Evolutionary conservation across 2,329 filamentous ascomycete species (phyloP).

Genomic region (Aspergillus niger): DNA sequence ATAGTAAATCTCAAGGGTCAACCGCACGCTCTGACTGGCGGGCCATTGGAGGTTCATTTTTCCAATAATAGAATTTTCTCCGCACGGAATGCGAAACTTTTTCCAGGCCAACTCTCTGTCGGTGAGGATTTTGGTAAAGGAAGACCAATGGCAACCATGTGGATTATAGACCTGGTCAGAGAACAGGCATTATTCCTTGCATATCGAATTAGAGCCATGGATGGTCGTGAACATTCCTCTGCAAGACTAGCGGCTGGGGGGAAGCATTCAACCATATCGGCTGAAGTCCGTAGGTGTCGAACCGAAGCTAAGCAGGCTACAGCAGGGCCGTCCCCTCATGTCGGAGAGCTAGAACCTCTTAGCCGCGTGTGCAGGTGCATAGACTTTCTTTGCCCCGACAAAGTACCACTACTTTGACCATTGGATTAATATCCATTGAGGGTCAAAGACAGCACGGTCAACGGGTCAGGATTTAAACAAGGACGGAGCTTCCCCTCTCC

Average conservation of each 20-base stretch:
- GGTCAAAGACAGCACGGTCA: neutral
- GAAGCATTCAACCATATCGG: neutral
- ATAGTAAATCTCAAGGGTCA: neutral
- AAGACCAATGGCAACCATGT: neutral
- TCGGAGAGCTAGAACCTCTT: constrained; percentile 2
- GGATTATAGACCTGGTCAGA: constrained; percentile 1
- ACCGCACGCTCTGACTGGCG: neutral
- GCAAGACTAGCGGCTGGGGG: neutral
- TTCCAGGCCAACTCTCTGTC: neutral
- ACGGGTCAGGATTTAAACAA: neutral
- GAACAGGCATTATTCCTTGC: constrained; percentile 1
- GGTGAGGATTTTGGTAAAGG: constrained; percentile 7
- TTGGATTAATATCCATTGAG: neutral
- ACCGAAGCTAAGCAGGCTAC: neutral
- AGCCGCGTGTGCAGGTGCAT: constrained; percentile 2
- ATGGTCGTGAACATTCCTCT: neutral
- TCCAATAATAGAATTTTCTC: constrained; percentile 11
- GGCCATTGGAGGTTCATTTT: constrained; percentile 1
- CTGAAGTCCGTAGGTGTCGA: constrained; percentile 1
- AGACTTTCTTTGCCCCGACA: constrained; percentile 4
- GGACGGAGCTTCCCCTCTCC: neutral
- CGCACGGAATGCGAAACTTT: constrained; percentile 6
- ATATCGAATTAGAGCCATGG: constrained; percentile 3
- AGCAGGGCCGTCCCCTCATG: neutral
- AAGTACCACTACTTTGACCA: neutral